Base-by-base conservation (phyloP, 352 stramenopile genomes). In the Plasmopara halstedii region DNA sequence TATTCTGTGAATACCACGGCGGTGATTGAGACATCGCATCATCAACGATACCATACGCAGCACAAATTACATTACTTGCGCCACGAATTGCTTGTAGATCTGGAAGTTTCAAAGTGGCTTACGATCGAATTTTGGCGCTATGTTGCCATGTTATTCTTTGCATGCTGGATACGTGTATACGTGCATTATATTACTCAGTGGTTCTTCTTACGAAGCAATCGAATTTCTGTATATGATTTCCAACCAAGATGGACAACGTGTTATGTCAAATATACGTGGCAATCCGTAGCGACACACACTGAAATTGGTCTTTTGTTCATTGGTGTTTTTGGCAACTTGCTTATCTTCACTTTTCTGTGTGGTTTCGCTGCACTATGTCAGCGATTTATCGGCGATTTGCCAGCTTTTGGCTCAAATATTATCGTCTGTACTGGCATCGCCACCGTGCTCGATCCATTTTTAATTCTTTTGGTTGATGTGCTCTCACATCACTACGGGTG, bases 181-280 rank as follows among this genome's bases (percentile, higher is more conserved):
- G 58, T 94, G 17, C 87, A 95, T 53, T 95, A 90, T 56, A 18
- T 94, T n/a, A 67, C 57, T 4, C 85, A 96, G 65, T 96, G 75
- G 71, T 19, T 94, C 6, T 90, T 87, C 39, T 56, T 95, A 25
- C 69, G 73, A 26, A 58, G 59, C 6, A 50, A 68, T 21, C 69
- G 72, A 25, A 66, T 93, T 7, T 69, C 82, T 4, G 81, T 96
- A n/a, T 95, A 88, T 53, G 67, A 80, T 32, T 86, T 94, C 32
- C 51, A 66, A 35, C 74, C 78, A 21, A 57, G 65, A 14, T 73
- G 74, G 56, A 70, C 64, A 3, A 81, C 67, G n/a, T 79, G 85
- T 27, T 45, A 85, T 17, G 63, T 95, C 54, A 95, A 95, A 51
- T 96, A 95, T 73, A 86, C 77, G 17, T 76, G 64, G 61, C 56